Conservation (phyloP, 2,329 filamentous ascomycete genomes). For the Ophiostoma sp. region DNA sequence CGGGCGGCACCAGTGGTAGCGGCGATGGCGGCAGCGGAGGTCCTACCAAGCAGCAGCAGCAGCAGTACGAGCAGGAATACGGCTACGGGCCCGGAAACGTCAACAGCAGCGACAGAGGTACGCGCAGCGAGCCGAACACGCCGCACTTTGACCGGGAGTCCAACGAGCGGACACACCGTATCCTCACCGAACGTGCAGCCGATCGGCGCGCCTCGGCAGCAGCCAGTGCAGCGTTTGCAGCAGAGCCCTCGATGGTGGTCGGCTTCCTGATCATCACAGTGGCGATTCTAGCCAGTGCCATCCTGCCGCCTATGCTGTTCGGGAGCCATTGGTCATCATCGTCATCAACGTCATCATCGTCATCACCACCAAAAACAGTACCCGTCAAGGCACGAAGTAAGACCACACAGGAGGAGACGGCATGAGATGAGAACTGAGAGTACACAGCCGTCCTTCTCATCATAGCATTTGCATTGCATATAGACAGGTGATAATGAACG, state of each 20-base stretch:
- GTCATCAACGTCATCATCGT: slow-evolving; percentile 24
- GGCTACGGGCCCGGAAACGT: slow-evolving; percentile 20
- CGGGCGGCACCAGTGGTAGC: not conserved
- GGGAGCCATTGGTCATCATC: slow-evolving; percentile 31
- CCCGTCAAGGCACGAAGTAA: not conserved
- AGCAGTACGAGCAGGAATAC: slow-evolving; percentile 2
- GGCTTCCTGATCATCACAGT: slow-evolving; percentile 48
- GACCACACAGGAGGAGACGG: not conserved
- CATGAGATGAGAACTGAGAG: not conserved
- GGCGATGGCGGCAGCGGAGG: slow-evolving; percentile 27
- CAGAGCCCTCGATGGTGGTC: slow-evolving; percentile 38
- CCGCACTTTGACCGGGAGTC: slow-evolving; percentile 72
- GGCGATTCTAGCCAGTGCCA: slow-evolving; percentile 43
- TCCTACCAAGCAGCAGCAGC: slow-evolving; percentile 27
- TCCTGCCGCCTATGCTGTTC: slow-evolving; percentile 41
- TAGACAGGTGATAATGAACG: not conserved
- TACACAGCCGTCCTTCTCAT: not conserved
- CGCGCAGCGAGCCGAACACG: slow-evolving; percentile 43
- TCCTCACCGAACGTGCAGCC: slow-evolving; percentile 49
- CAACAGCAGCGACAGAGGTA: slow-evolving; percentile 29
- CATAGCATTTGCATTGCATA: not conserved
- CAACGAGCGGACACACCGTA: slow-evolving; percentile 68
- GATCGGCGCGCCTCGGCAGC: slow-evolving; percentile 35
- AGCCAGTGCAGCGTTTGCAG: slow-evolving; percentile 32
- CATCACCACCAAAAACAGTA: not conserved